Evolutionary conservation across 1,284 basidiomycete species (phyloP).

Genomic region (Malassezia japonica): DNA sequence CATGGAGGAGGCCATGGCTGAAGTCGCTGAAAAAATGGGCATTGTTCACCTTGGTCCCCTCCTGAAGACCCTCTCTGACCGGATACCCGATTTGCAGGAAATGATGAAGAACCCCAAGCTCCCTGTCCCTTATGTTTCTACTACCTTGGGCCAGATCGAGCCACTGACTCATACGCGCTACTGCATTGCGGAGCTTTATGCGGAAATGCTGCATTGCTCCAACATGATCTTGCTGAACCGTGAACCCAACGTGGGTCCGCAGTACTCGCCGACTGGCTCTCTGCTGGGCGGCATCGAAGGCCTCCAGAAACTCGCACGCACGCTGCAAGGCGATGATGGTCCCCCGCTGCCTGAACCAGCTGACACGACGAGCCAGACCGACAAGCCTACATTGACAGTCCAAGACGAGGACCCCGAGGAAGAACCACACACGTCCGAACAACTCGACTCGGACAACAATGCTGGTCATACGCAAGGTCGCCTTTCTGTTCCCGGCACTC

Average conservation of each 20-base stretch:
- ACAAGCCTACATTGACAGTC: background rate
- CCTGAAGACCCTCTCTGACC: constrained; percentile 65
- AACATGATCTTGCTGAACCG: constrained; percentile 96
- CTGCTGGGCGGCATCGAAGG: constrained; percentile 46
- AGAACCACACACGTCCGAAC: too few relatives aligned
- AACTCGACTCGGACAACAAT: too few relatives aligned
- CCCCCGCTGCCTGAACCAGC: background rate
- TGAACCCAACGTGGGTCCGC: constrained; percentile 33
- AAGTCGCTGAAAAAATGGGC: constrained; percentile 79
- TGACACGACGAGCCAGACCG: background rate
- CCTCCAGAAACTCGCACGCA: constrained; percentile 40
- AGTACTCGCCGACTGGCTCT: constrained; percentile 37
- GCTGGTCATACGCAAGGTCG: too few relatives aligned
- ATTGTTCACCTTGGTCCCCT: constrained; percentile 85
- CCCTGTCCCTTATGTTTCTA: constrained; percentile 54
- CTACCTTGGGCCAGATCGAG: constrained; percentile 50
- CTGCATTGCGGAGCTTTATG: constrained; percentile 93
- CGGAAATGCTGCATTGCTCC: constrained; percentile 91
- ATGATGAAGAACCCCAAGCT: constrained; percentile 67
- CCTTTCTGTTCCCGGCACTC: too few relatives aligned
- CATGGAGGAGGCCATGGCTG: constrained; percentile 70
- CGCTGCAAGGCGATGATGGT: constrained; percentile 33
- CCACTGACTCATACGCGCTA: constrained; percentile 91
- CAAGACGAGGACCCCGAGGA: too few relatives aligned
- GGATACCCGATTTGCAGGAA: constrained; percentile 63